Percentiles rank a stretch among this genome's conserved stretches.
phyloP scores from a whole-genome alignment of 495 filamentous ascomycete genomes.

The Aspergillus steynii region DNA sequence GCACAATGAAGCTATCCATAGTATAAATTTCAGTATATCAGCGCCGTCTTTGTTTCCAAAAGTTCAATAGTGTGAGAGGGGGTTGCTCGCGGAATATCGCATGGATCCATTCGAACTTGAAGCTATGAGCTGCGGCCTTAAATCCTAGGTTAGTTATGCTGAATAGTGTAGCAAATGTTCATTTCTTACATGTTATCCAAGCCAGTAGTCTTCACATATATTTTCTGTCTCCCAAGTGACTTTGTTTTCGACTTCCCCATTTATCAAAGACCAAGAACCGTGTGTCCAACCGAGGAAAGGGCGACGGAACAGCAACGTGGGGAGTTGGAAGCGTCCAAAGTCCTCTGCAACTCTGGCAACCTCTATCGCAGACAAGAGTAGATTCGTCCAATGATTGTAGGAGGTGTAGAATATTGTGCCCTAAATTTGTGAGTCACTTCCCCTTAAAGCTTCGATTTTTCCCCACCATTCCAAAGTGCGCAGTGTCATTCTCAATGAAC shows the following conservation, averaged over 20 bases:
- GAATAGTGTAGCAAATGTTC: background rate
- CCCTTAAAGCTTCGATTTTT: background rate
- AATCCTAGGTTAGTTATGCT: background rate
- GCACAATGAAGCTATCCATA: constrained; percentile 6
- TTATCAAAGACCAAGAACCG: constrained; percentile 13
- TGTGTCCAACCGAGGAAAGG: constrained; percentile 13
- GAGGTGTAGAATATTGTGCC: constrained; percentile 17
- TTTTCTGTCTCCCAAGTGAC: constrained; percentile 16
- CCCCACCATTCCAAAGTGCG: constrained; percentile 12
- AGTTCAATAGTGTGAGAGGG: constrained; percentile 1
- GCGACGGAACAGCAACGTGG: constrained; percentile 3
- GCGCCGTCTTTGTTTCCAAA: constrained; percentile 10
- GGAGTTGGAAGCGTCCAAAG: constrained; percentile 14
- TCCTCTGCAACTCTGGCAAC: constrained; percentile 10
- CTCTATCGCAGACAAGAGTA: constrained; percentile 9
- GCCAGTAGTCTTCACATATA: constrained; percentile 17
- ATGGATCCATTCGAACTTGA: constrained; percentile 16
- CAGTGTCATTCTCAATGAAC: constrained; percentile 14
- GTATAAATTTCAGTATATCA: constrained; percentile 12
- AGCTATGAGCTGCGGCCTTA: constrained; percentile 11
- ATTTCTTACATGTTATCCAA: constrained; percentile 14
- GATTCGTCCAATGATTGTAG: constrained; percentile 10
- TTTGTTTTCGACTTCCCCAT: constrained; percentile 12
- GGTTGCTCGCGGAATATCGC: constrained; percentile 14
- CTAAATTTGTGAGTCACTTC: background rate